Percentiles rank a stretch among this genome's conserved stretches.
These are phyloP conservation scores for Podila verticillata DNA, from an alignment of 192 early-diverging fungal species.

Conservation along the genomic window DNA sequence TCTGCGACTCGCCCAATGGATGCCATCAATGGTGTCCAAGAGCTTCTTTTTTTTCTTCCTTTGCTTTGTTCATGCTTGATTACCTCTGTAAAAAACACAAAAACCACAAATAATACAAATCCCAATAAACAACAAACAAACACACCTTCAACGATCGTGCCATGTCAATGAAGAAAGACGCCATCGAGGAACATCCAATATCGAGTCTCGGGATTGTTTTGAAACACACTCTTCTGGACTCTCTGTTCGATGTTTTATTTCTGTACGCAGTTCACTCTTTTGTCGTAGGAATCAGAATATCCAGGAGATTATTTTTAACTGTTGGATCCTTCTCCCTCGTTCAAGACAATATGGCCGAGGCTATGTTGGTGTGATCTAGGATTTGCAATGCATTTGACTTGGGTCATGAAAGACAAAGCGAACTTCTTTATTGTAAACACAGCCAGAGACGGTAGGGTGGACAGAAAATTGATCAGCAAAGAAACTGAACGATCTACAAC, in stretches of 20 bases:
- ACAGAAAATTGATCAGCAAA: neutral
- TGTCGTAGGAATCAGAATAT: no score
- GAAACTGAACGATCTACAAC: neutral
- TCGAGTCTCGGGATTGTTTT: no score
- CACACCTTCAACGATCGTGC: no score
- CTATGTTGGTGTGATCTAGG: neutral
- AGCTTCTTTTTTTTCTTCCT: neutral
- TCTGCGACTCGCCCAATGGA: neutral
- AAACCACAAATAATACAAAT: neutral
- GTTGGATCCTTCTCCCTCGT: no score
- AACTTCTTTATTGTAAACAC: neutral
- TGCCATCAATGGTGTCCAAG: neutral
- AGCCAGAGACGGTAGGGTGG: neutral
- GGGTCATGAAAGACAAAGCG: neutral
- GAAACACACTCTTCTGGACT: no score
- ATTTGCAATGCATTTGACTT: neutral
- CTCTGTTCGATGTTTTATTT: no score
- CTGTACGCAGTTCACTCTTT: no score
- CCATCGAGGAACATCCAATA: no score
- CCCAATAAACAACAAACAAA: neutral
- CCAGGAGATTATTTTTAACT: no score
- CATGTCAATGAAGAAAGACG: no score
- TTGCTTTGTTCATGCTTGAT: neutral
- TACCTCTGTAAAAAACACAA: neutral
- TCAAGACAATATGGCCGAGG: no score